Base-by-base conservation (phyloP, 106 monocot genomes). In the Dioscorea zingiberensis region DNA sequence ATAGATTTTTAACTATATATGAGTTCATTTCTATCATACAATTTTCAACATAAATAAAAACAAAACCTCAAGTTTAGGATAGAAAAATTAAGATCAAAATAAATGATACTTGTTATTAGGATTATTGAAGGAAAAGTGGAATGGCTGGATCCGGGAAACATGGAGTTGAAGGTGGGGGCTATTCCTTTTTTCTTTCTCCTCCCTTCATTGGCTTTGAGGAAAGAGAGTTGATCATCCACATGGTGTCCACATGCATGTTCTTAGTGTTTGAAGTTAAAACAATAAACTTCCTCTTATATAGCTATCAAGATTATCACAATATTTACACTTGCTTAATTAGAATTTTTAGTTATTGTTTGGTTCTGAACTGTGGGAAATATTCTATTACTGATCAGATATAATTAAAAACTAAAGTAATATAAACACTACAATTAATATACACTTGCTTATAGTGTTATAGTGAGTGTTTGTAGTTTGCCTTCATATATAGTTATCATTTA, bases 211-310 rank as follows among this genome's bases (percentile, higher is more conserved):
- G 69, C 66, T 58, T 74, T 74, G 68, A 60, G 72, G 46, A 77
- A 69, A 71, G 65, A 30, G 63, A 75, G 27, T 32, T 22, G 32
- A 48, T 56, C 24, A 49, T 47, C 68, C 91, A 87, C 87, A 84
- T 87, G 91, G 84, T 70, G 32, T 71, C 78, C 91, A 91, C 87
- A 87, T 87, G 84, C 83, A 69, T 38, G 27, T 30, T 65, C 74
- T 69, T 54, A 38, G 49, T 16, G 23, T 55, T 44, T 64, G 63
- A 62, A 44, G 72, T 58, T 58, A 38, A 38, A 38, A 38, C 38
- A 38, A 38, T 8, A n/a, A n/a, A n/a, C n/a, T n/a, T n/a, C n/a
- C n/a, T 51, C 19, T 19, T 51, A 5, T 4, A 13, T 18, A 51
- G 7, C 51, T 51, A 18, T 51, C 19, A 51, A 18, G 9, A 47